Conservation (phyloP, 768 basidiomycete genomes). For the Leccinum olivaceopallidum region DNA sequence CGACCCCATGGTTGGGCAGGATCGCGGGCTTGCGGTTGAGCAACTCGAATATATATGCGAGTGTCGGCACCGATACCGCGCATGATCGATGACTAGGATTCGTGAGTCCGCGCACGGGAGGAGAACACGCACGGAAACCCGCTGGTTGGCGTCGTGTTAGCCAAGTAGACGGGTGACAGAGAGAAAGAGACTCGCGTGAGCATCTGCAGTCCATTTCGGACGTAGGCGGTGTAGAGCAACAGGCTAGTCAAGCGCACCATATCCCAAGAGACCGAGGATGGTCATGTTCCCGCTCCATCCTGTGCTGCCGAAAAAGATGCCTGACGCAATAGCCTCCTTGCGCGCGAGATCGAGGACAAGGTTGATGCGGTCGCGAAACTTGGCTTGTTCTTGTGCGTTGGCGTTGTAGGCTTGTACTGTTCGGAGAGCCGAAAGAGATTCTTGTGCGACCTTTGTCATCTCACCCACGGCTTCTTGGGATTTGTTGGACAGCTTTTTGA, state of each 20-base stretch:
- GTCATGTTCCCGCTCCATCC: conserved; percentile 96
- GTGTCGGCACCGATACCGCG: conserved; percentile 92
- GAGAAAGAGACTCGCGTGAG: conserved; percentile 54
- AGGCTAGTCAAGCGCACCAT: conserved; percentile 86
- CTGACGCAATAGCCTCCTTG: conserved; percentile 88
- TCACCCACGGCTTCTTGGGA: conserved; percentile 96
- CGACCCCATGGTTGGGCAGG: conserved; percentile 58
- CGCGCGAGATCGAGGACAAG: conserved; percentile 72
- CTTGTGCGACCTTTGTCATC: conserved; percentile 89
- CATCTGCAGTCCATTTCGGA: conserved; percentile 78
- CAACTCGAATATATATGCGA: conserved; percentile 96
- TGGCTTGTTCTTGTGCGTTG: conserved; percentile 67
- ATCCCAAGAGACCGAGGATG: conserved; percentile 83
- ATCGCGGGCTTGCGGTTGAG: conserved; percentile 80
- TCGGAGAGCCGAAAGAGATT: conserved; percentile 82
- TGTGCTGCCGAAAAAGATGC: conserved; percentile 90
- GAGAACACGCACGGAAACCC: conserved; percentile 39
- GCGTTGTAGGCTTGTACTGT: conserved; percentile 95
- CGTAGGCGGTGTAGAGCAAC: conserved; percentile 89
- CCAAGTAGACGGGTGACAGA: background rate
- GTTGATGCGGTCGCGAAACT: conserved; percentile 69
- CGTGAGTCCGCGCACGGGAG: background rate
- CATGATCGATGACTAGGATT: conserved; percentile 83
- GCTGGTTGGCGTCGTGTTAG: conserved; percentile 22
- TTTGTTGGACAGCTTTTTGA: conserved; percentile 86